Evolutionary conservation across 2,329 filamentous ascomycete genomes (phyloP).

Genomic region (Cladophialophora psammophila): DNA sequence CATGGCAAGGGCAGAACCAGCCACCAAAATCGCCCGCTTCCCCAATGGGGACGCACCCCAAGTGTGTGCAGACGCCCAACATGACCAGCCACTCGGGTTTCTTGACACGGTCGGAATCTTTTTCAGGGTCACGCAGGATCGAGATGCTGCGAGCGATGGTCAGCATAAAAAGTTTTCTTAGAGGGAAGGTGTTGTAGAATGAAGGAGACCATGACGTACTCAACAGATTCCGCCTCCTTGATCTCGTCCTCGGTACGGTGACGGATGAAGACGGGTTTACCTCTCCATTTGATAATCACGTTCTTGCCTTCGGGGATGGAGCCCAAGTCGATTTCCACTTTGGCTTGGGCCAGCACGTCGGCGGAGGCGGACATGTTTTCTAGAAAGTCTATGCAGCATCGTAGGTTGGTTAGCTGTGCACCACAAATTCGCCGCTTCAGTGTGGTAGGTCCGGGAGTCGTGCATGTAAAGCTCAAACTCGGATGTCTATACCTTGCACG

Average conservation of each 20-base stretch:
- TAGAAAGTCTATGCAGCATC: constrained; percentile 78
- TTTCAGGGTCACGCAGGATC: constrained; percentile 86
- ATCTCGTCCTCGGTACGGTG: constrained; percentile 95
- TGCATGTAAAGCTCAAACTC: not conserved
- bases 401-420: constrained; percentile 13
- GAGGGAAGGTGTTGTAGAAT: not conserved
- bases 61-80: constrained; percentile 98
- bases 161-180: constrained; percentile 6
- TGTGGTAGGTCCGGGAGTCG: not conserved
- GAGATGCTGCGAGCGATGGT: constrained; percentile 58
- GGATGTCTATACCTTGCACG: constrained; percentile 78
- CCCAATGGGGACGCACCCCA: constrained; percentile 98
- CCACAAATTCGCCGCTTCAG: not conserved
- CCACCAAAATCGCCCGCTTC: constrained; percentile 97
- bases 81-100: constrained; percentile 99
- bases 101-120: constrained; percentile 92
- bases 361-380: constrained; percentile 99
- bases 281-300: constrained; percentile 99
- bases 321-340: constrained; percentile 95
- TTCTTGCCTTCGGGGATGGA: constrained; percentile 99
- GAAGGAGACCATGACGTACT: constrained; percentile 50
- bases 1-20: constrained; percentile 99
- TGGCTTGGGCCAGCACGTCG: constrained; percentile 98
- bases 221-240: constrained; percentile 88
- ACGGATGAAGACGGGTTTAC: constrained; percentile 99